These are phyloP conservation scores for Lecanosticta acicola DNA, from an alignment of 2,329 filamentous ascomycete species.

Conservation along the genomic window DNA sequence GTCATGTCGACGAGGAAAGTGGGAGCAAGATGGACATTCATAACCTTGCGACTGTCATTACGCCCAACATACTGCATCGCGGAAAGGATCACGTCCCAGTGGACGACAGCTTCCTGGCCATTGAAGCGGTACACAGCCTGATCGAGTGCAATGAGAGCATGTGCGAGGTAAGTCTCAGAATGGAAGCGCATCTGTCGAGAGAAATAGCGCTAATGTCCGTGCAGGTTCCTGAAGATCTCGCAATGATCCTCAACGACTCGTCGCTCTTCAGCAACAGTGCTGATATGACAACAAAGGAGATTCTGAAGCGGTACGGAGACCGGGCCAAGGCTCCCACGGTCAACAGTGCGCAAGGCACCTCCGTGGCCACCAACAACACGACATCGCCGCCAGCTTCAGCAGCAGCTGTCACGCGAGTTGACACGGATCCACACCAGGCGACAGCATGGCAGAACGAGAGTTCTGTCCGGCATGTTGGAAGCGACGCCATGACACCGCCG, in stretches of 20 bases:
- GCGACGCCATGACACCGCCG: slow-evolving; percentile 23
- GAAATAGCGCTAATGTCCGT: slow-evolving; percentile 1
- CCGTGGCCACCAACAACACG: slow-evolving; percentile 21
- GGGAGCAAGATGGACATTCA: slow-evolving; percentile 99
- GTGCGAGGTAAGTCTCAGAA: slow-evolving; percentile 79
- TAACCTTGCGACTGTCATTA: slow-evolving; percentile 95
- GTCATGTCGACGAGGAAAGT: slow-evolving; percentile 91
- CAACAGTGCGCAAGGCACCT: slow-evolving; percentile 30
- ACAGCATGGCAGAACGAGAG: slow-evolving; percentile 73
- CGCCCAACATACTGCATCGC: slow-evolving; percentile 78
- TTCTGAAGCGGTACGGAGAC: slow-evolving; percentile 86
- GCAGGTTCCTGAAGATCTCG: slow-evolving; percentile 88
- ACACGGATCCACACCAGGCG: slow-evolving; percentile 73
- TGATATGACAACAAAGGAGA: slow-evolving; percentile 95
- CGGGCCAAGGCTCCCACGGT: slow-evolving; percentile 56
- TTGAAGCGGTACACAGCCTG: slow-evolving; percentile 84
- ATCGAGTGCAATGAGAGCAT: slow-evolving; percentile 94
- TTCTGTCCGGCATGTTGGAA: slow-evolving; percentile 67
- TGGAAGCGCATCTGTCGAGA: no score
- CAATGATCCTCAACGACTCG: slow-evolving; percentile 77
- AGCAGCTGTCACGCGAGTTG: slow-evolving; percentile 63
- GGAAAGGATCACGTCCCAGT: slow-evolving; percentile 30
- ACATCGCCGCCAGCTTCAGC: slow-evolving; percentile 43
- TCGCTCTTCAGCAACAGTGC: slow-evolving; percentile 72
- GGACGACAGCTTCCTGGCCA: slow-evolving; percentile 88